Evolutionary conservation across 192 early-diverging fungal species (phyloP).

Genomic region (Helicostylum pulchrum): DNA sequence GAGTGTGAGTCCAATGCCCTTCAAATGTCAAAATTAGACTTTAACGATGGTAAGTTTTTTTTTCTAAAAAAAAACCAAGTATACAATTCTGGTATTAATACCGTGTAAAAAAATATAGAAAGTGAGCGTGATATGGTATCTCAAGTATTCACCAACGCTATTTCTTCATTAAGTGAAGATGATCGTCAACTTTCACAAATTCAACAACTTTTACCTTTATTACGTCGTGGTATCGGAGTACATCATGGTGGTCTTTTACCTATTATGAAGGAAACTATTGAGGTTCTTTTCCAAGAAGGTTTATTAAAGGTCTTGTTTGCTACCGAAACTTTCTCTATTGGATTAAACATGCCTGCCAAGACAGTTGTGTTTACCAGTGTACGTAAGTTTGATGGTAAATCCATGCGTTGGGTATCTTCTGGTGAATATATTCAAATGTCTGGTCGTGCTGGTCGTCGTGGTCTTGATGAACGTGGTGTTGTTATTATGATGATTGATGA

Average conservation of each 20-base stretch:
- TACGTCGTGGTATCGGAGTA: conserved; percentile 92
- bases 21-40: conserved; percentile 89
- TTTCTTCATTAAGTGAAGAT: conserved; percentile 80
- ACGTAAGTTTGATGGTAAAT: conserved; percentile 90
- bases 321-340: conserved; percentile 98
- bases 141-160: conserved; percentile 84
- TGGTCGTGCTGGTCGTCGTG: conserved; percentile 95
- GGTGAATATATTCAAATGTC: conserved; percentile 99
- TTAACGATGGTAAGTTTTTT: conserved; percentile 61
- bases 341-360: conserved; percentile 98
- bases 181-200: conserved; percentile 92
- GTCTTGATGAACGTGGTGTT: conserved; percentile 94
- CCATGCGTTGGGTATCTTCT: conserved; percentile 75
- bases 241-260: conserved; percentile 96
- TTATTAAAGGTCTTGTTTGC: conserved; percentile 97
- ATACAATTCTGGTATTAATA: too few relatives aligned
- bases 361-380: conserved; percentile 96
- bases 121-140: conserved; percentile 81
- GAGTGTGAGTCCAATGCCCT: conserved; percentile 92
- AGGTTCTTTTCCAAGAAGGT: conserved; percentile 97
- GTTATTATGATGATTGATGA: conserved; percentile 97
- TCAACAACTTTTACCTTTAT: conserved; percentile 84
- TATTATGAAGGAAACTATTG: conserved; percentile 95
- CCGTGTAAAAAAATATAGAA: conserved; percentile 35
- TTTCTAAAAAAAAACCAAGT: background rate